Evolutionary conservation across 2,329 filamentous ascomycete genomes (phyloP), one percentile per base, ranked within the genome.

Genomic region (Canariomyces notabilis): DNA sequence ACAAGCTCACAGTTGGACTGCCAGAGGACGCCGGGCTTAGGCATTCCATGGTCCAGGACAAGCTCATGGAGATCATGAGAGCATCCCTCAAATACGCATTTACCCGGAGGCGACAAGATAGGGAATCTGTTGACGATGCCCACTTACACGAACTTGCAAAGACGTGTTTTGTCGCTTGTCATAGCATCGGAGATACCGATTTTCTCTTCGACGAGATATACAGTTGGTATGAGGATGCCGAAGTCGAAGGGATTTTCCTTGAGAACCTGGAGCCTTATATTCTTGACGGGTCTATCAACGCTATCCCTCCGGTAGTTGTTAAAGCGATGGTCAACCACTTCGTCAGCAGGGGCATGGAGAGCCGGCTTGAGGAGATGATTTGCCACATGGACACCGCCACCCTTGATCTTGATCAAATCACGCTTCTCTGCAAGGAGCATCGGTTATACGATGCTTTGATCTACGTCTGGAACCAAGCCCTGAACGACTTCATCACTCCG

Each of bases 381-480:
- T 97, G 91, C 63, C 84, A 91, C 54, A 84, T 98, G 68, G 85
- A 95, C 58, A 95, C 91, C 1, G 74, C 80, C 12, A 95, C 89
- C 0, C 82, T 98, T 61, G 94, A 98, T 62, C 82, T 98, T 56
- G 91, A 98, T 62, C 88, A 97, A 65, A 82, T 95, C 48, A 96
- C 91, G 0, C 77, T 79, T 11, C 73, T 98, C 19, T 98, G 93
- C 74, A 95, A 93, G 64, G 85, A 91, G 61, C 83, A 97, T 64
- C 81, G 85, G 54, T 76, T 98, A 4, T 98, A 96, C 61, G 94
- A 98, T 66, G 94, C 93, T 2, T 78, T 96, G 46, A 89, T 94
- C 35, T 96, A 97, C 63, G 87, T 98, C 45, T 98, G 93, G 93
- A 97, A 95, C 50, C 85, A 88, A 64, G 89, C 89, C 2, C 72